Base-by-base conservation (phyloP, 805 yeast genomes). In the Nakazawaea wickerhamii region DNA sequence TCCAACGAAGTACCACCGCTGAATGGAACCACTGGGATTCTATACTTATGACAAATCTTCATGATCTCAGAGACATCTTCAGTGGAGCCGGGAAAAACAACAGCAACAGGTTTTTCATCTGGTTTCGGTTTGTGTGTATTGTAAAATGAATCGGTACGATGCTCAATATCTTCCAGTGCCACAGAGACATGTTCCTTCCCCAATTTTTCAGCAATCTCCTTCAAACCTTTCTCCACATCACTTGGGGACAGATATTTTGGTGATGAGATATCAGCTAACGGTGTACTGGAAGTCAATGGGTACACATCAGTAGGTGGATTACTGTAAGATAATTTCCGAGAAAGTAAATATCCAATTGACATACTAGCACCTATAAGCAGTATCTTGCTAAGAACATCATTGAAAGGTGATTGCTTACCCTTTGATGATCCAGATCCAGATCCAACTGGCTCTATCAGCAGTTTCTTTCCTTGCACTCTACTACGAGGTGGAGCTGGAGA, bases 1-100 rank as follows among this genome's bases (percentile, higher is more conserved):
- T 81, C 87, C 28, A 81, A 57, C 0, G 84, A 77, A 1, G 85
- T 73, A 14, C 81, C 81, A 10, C 87, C 87, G 3, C 81, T 70
- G 45, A 60, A 78, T 3, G 85, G 84, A 8, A 81, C 76, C 19
- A 80, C 74, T 5, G 88, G 86, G 5, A 81, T 68, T 28, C 55
- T 60, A 52, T 73, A 71, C 48, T 69, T 65, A 50, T 79, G 76
- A 40, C 81, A 74, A 14, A 80, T 62, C 48, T 73, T 74, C 64
- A 80, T 55, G 10, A 81, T 65, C 20, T 64, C 58, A 0, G 84
- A 75, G 0, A 81, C 82, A 42, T 79, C 77, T 46, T 77, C 73
- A 1, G 87, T 81, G 48, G 68, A 60, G 15, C 65, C 65, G 3
- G 85, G 85, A 52, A 70, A 80, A 5, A 76, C 68, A 11, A 81